Evolutionary conservation across 2,329 filamentous ascomycete genomes (phyloP).

Genomic region (Trichoderma atrobrunneum): DNA sequence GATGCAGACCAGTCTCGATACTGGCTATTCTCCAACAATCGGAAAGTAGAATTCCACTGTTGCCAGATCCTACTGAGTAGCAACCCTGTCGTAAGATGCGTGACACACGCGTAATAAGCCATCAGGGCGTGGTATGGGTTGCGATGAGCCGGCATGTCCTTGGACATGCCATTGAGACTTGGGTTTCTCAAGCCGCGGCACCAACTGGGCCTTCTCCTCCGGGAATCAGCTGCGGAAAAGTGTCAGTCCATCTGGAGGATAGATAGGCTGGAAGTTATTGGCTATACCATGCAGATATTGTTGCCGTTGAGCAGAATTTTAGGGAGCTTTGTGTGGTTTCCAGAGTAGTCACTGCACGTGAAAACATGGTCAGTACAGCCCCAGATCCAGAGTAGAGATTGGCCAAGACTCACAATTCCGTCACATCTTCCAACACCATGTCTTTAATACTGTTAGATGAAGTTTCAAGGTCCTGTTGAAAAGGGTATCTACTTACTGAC

Average conservation of each 20-base stretch:
- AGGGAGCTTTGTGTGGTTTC: constrained; percentile 80
- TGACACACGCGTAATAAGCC: neutral
- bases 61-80: neutral
- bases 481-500: constrained; percentile 72
- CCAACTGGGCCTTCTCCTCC: constrained; percentile 68
- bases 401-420: constrained; percentile 71
- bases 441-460: constrained; percentile 54
- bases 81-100: neutral
- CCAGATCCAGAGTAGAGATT: neutral
- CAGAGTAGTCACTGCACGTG: constrained; percentile 78
- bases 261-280: neutral
- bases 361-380: neutral
- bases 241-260: constrained; percentile 11
- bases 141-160: constrained; percentile 7
- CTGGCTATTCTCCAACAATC: neutral
- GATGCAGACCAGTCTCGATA: neutral
- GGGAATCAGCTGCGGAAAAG: constrained; percentile 63
- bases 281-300: constrained; percentile 95
- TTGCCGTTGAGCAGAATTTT: constrained; percentile 98
- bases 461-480: neutral
- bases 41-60: neutral
- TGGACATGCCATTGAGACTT: neutral
- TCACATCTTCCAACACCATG: constrained; percentile 97
- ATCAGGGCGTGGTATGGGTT: neutral
- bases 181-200: constrained; percentile 25